These are phyloP conservation scores for Saitoella complicata DNA, from an alignment of 805 yeast species.

Conservation along the genomic window DNA sequence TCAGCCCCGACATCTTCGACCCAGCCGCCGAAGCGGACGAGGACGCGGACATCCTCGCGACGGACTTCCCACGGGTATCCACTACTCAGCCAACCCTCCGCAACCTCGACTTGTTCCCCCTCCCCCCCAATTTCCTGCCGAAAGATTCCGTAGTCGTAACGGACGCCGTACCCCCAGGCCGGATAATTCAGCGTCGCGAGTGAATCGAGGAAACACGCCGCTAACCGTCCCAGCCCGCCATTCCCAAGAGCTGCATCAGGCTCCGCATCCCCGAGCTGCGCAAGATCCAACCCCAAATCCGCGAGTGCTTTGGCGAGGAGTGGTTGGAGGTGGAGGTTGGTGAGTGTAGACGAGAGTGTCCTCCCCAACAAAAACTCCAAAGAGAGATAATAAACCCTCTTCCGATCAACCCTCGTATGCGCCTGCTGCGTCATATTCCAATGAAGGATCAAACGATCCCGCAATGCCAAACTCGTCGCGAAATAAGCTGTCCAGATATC, in stretches of 20 bases:
- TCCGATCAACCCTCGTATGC: constrained; percentile 68
- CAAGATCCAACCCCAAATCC: constrained; percentile 74
- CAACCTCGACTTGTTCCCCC: constrained; percentile 87
- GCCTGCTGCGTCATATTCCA: constrained; percentile 91
- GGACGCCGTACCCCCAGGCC: constrained; percentile 92
- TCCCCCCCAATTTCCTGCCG: constrained; percentile 65
- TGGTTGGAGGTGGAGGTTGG: constrained; percentile 56
- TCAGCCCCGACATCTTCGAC: constrained; percentile 38
- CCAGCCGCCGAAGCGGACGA: constrained; percentile 78
- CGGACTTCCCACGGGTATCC: constrained; percentile 91
- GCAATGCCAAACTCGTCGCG: constrained; percentile 62
- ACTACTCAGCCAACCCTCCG: constrained; percentile 83
- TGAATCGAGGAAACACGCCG: constrained; percentile 87
- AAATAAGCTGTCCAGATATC: constrained; percentile 86
- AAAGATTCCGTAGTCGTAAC: constrained; percentile 88
- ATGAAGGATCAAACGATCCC: constrained; percentile 65
- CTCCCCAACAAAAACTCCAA: constrained; percentile 87
- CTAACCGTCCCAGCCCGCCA: constrained; percentile 88
- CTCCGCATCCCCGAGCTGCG: constrained; percentile 70
- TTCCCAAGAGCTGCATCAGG: constrained; percentile 93
- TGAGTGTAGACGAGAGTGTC: constrained; percentile 84
- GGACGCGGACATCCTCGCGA: constrained; percentile 71
- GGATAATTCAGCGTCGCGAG: constrained; percentile 72
- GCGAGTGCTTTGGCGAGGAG: constrained; percentile 37
- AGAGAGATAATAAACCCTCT: constrained; percentile 73